Percentiles rank a stretch among this genome's conserved stretches.
These are phyloP conservation scores for Niveomyces coronatus DNA, from an alignment of 2,329 filamentous ascomycete genomes.

Conservation along the genomic window DNA sequence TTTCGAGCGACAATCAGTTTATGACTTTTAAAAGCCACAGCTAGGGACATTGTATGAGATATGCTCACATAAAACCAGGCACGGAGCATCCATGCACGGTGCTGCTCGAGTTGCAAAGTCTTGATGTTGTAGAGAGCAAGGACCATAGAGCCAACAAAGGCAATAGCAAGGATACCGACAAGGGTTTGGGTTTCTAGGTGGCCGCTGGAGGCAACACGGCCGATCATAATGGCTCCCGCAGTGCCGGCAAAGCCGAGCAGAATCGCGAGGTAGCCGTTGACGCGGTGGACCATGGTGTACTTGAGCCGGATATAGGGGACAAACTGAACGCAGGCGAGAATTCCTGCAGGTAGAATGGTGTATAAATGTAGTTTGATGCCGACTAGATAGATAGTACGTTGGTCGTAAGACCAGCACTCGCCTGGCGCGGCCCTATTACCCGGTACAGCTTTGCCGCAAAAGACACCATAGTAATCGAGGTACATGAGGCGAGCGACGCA, in stretches of 20 bases:
- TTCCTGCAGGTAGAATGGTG: conserved; percentile 29
- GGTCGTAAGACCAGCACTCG: conserved; percentile 28
- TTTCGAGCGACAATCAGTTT: too few species aligned
- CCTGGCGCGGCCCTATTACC: conserved; percentile 22
- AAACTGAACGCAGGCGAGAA: conserved; percentile 37
- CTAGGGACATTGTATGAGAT: conserved; percentile 1
- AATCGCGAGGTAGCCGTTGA: conserved; percentile 46
- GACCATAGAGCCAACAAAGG: conserved; percentile 29
- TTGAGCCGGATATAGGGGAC: conserved; percentile 35
- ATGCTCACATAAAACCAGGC: conserved; percentile 37
- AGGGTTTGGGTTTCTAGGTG: conserved; percentile 33
- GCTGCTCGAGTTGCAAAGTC: conserved; percentile 48
- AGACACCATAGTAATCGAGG: conserved; percentile 31
- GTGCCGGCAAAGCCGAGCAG: conserved; percentile 34
- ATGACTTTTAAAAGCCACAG: too few species aligned
- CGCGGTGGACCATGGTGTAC: conserved; percentile 41
- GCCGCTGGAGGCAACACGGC: conserved; percentile 40
- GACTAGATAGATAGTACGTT: conserved; percentile 18
- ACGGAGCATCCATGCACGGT: conserved; percentile 53
- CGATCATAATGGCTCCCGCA: conserved; percentile 40
- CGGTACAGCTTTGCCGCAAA: conserved; percentile 18
- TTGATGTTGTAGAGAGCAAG: conserved; percentile 46
- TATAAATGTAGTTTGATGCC: conserved; percentile 35
- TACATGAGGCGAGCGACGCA: conserved; percentile 35
- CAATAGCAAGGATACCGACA: conserved; percentile 31